A percentile compares a stretch with the other conserved stretches of the same genome.
phyloP scores from a whole-genome alignment of 176 grass and related monocot species.

The Aegilops tauschii region DNA sequence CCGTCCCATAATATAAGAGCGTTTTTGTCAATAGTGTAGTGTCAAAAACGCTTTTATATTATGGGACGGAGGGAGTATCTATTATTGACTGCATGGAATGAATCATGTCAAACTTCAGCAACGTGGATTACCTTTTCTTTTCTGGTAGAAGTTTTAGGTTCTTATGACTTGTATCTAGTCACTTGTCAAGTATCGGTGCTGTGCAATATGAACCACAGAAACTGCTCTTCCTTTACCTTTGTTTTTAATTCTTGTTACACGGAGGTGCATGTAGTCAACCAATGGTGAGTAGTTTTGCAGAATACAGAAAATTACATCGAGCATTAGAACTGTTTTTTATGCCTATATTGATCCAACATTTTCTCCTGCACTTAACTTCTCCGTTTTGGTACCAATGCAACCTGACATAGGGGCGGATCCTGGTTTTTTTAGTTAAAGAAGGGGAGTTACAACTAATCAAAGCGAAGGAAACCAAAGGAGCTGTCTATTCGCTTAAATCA shows the following conservation, averaged over 20 bases:
- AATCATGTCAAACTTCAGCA: background rate
- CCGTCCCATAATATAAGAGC: too few species aligned
- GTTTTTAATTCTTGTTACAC: background rate
- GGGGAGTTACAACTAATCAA: conserved; percentile 49
- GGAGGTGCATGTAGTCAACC: background rate
- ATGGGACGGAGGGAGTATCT: too few species aligned
- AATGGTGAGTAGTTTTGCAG: background rate
- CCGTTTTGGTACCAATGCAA: background rate
- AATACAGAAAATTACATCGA: background rate
- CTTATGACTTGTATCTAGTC: background rate
- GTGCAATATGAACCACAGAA: background rate
- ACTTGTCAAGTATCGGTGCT: background rate
- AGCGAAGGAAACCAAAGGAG: conserved; percentile 69
- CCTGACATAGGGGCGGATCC: conserved; percentile 44
- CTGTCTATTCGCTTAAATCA: conserved; percentile 57
- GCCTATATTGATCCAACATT: background rate
- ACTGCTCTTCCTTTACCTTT: background rate
- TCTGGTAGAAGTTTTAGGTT: background rate
- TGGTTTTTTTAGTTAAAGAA: conserved; percentile 63
- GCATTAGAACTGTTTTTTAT: background rate
- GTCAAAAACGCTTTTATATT: too few species aligned
- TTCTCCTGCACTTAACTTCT: background rate
- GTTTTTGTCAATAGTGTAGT: too few species aligned
- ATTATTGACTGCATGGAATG: background rate
- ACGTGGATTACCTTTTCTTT: background rate